Base-by-base conservation (phyloP, 805 yeast species). In the Myxozyma udenii region DNA sequence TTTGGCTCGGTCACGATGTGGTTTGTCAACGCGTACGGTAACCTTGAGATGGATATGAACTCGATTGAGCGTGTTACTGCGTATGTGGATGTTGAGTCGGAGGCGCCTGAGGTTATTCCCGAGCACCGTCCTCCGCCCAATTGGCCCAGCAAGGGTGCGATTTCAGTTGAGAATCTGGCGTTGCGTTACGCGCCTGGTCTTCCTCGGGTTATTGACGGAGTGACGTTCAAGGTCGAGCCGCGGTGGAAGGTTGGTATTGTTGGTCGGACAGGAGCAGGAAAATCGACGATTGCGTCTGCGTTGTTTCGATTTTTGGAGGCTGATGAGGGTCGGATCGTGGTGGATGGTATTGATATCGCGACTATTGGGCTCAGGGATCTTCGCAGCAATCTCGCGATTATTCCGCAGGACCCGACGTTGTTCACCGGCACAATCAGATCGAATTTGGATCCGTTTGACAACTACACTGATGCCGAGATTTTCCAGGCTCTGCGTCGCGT, bases 201-300 rank as follows among this genome's bases (percentile, higher is more conserved):
- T 60, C 97, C 98, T 14, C 74, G 79, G 60, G 98, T 93, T 36
- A 89, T 93, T 63, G 86, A 88, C 64, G 79, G 84, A 61, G 95
- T 88, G 24, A 71, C 93, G 0, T 91, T 91, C 69, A 77, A 80
- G 39, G 93, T 91, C 25, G 80, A 79, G 42, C 81, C 95, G 28
- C 80, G 78, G 57, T 77, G 81, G 62, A 93, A 93, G 67, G 81
- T 91, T 58, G 98, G 98, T 65, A 85, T 91, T 64, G 97, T 91
- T 54, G 98, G 98, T 26, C 82, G 98, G 69, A 91, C 98, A 0
- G 98, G 98, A 68, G 98, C 98, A 21, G 98, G 98, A 62, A 91
- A 91, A 68, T 89, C 97, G 0, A 91, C 98, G 0, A 90, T 91
- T 57, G 89, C 91, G 58, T 87, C 96, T 5, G 96, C 98, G 1